A percentile compares a stretch with the other conserved stretches of the same genome.
Evolutionary conservation across 2,329 filamentous ascomycete genomes (phyloP).

Genomic region (Dactylellina cionopaga): DNA sequence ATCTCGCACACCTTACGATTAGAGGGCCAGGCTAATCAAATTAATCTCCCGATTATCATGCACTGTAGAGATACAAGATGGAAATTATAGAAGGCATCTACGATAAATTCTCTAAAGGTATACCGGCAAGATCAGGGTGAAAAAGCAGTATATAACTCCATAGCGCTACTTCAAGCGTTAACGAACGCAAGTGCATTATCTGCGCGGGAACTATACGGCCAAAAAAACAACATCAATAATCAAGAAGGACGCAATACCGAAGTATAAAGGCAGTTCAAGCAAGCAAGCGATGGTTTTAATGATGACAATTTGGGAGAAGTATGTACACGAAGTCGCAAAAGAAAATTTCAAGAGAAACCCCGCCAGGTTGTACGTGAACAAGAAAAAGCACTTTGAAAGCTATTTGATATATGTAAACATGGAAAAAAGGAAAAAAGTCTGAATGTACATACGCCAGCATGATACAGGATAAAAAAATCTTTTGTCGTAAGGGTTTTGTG

Average conservation of each 20-base stretch:
- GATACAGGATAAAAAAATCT: constrained; percentile 51
- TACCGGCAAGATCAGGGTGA: too few species aligned
- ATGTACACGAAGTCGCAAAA: constrained; percentile 49
- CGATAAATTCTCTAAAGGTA: too few species aligned
- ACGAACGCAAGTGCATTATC: too few species aligned
- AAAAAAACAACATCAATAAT: too few species aligned
- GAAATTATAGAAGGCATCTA: too few species aligned
- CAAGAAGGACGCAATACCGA: too few species aligned
- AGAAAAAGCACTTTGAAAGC: constrained; percentile 41
- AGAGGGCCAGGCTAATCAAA: neutral
- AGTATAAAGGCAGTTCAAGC: neutral
- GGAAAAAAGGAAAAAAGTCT: constrained; percentile 30
- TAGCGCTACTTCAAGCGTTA: neutral
- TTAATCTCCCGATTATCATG: constrained; percentile 1
- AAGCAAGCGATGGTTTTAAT: constrained; percentile 5
- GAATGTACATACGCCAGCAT: constrained; percentile 53
- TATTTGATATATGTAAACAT: constrained; percentile 49
- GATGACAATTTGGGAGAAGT: constrained; percentile 47
- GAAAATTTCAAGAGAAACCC: constrained; percentile 39
- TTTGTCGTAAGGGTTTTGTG: constrained; percentile 39
- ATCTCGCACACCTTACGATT: constrained; percentile 6
- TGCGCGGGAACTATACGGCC: too few species aligned
- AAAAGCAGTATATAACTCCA: neutral
- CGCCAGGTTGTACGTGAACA: constrained; percentile 37
- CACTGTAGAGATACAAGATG: too few species aligned